A percentile compares a stretch with the other conserved stretches of the same genome.
Conservation (phyloP, 2,329 filamentous ascomycete genomes). For the Teratosphaeriaceae sp. region DNA sequence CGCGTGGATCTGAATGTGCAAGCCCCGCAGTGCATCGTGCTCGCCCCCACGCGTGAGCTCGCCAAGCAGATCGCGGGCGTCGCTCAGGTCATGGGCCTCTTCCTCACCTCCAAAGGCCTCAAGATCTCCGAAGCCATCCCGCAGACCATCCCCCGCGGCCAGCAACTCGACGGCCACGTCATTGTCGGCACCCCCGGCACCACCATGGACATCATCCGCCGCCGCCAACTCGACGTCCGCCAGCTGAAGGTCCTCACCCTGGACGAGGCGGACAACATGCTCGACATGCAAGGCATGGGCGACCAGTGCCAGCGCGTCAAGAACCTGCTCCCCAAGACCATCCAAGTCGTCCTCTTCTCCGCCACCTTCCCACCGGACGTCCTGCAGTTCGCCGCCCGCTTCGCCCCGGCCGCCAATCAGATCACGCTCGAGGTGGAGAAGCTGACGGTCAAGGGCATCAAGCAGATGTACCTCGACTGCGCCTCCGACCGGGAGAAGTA, state of each 20-base stretch:
- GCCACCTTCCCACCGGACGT: constrained; percentile 88
- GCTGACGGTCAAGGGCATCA: constrained; percentile 93
- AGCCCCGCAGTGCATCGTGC: constrained; percentile 75
- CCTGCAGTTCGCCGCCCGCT: constrained; percentile 72
- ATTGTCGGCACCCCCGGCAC: constrained; percentile 93
- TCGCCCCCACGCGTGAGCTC: constrained; percentile 90
- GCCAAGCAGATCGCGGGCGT: constrained; percentile 91
- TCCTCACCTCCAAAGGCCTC: constrained; percentile 59
- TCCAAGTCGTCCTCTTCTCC: constrained; percentile 93
- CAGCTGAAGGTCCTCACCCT: constrained; percentile 78
- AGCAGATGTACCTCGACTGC: constrained; percentile 96
- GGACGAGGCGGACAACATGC: constrained; percentile 98
- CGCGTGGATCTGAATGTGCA: constrained; percentile 69
- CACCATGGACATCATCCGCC: constrained; percentile 77
- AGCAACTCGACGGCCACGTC: constrained; percentile 66
- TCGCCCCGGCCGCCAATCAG: constrained; percentile 78
- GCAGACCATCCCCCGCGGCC: constrained; percentile 61
- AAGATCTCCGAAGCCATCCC: constrained; percentile 78
- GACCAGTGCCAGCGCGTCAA: constrained; percentile 93
- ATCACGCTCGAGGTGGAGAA: constrained; percentile 86
- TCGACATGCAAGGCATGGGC: constrained; percentile 89
- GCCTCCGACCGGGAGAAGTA: constrained; percentile 78
- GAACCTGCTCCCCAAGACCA: constrained; percentile 59
- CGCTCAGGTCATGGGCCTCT: constrained; percentile 74
- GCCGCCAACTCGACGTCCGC: constrained; percentile 64